These are phyloP conservation scores for Fusarium avenaceum DNA, from an alignment of 2,329 filamentous ascomycete genomes.

Conservation along the genomic window DNA sequence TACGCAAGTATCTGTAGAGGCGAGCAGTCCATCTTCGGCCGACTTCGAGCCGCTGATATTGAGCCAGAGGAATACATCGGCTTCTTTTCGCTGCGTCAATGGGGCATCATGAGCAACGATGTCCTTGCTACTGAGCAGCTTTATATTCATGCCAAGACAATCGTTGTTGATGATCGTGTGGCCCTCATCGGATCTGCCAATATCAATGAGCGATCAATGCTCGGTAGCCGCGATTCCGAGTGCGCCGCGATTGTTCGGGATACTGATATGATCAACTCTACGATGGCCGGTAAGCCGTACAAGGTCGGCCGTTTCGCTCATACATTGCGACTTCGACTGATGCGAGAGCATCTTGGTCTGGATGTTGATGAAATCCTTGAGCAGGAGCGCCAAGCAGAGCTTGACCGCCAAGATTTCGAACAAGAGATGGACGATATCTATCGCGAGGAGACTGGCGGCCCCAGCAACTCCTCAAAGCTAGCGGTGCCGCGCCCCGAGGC, in stretches of 20 bases:
- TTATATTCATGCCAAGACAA: conserved; percentile 97
- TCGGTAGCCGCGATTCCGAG: conserved; percentile 92
- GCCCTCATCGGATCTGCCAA: conserved; percentile 97
- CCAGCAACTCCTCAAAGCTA: conserved; percentile 21
- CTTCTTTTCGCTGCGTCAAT: conserved; percentile 92
- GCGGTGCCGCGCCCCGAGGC: conserved; percentile 54
- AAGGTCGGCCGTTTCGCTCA: conserved; percentile 93
- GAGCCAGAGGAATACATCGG: conserved; percentile 96
- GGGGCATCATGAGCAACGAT: conserved; percentile 91
- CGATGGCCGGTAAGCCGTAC: conserved; percentile 91
- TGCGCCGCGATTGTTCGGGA: conserved; percentile 91
- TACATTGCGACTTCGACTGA: conserved; percentile 89
- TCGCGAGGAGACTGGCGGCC: conserved; percentile 59
- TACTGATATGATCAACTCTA: conserved; percentile 91
- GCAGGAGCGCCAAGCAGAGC: conserved; percentile 77
- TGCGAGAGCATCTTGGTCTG: conserved; percentile 96
- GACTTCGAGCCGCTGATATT: conserved; percentile 82
- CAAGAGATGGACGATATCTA: conserved; percentile 75
- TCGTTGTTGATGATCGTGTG: conserved; percentile 93
- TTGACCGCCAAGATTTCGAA: conserved; percentile 70
- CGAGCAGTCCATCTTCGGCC: conserved; percentile 90
- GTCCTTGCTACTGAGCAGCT: conserved; percentile 93
- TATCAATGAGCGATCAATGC: conserved; percentile 97
- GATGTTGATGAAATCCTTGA: conserved; percentile 93
- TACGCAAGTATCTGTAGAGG: conserved; percentile 96